These are phyloP conservation scores for Fusarium keratoplasticum DNA, from an alignment of 2,329 filamentous ascomycete species.

Conservation along the genomic window DNA sequence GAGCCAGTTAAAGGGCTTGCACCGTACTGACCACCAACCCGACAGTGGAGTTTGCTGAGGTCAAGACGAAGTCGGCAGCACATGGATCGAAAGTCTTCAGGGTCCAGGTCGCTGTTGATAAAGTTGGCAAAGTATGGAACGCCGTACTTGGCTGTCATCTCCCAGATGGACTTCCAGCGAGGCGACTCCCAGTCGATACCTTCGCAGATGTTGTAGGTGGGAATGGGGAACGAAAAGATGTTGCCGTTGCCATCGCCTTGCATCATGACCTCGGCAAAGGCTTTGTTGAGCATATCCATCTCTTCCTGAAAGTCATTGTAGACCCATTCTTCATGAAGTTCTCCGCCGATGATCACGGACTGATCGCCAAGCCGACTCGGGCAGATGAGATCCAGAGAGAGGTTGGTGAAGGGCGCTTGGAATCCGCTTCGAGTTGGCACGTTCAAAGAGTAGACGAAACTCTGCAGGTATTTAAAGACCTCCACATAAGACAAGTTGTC, in stretches of 20 bases:
- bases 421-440: slow-evolving; percentile 42
- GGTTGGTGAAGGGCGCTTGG: slow-evolving; percentile 40
- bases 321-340: slow-evolving; percentile 26
- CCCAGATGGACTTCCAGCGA: slow-evolving; percentile 40
- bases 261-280: slow-evolving; percentile 42
- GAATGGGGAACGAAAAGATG: slow-evolving; percentile 41
- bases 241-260: slow-evolving; percentile 41
- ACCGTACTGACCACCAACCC: slow-evolving; percentile 38
- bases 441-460: slow-evolving; percentile 43
- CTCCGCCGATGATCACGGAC: slow-evolving; percentile 33
- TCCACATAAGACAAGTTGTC: slow-evolving; percentile 33
- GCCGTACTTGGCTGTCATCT: slow-evolving; percentile 43
- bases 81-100: slow-evolving; percentile 42
- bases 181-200: slow-evolving; percentile 41
- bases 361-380: slow-evolving; percentile 30
- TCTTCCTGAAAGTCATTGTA: slow-evolving; percentile 41
- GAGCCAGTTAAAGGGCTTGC: slow-evolving; percentile 39
- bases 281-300: slow-evolving; percentile 42
- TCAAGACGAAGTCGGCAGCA: slow-evolving; percentile 39
- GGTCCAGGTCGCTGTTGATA: slow-evolving; percentile 40
- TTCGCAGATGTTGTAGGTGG: slow-evolving; percentile 38
- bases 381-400: slow-evolving; percentile 37
- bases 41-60: slow-evolving; percentile 39
- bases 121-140: slow-evolving; percentile 43
- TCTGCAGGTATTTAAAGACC: slow-evolving; percentile 40